phyloP scores from a whole-genome alignment of 2,329 filamentous ascomycete genomes.

The Diplodia corticola region DNA sequence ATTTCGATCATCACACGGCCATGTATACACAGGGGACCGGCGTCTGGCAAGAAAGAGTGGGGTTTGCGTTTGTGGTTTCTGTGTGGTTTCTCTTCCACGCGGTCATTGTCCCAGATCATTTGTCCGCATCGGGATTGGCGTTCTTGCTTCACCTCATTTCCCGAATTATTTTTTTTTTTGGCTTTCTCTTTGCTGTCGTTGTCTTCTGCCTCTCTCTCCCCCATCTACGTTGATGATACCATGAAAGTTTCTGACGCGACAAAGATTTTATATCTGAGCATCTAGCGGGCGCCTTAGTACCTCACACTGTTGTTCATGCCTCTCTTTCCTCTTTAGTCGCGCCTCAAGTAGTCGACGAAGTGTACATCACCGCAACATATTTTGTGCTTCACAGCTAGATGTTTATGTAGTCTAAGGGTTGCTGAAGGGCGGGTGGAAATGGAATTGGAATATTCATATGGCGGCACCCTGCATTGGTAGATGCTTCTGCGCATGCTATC shows the following conservation, averaged over 20 bases:
- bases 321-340: slow-evolving; percentile 19
- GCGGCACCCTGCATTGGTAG: background rate
- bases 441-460: background rate
- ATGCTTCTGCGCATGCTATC: background rate
- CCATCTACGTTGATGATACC: slow-evolving; percentile 22
- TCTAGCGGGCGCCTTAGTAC: slow-evolving; percentile 20
- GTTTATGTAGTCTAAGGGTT: slow-evolving; percentile 15
- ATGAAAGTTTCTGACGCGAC: slow-evolving; percentile 19
- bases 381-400: slow-evolving; percentile 12
- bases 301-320: slow-evolving; percentile 15
- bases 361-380: slow-evolving; percentile 13
- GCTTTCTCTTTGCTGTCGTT: slow-evolving; percentile 1
- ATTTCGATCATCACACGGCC: slow-evolving; percentile 14
- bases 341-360: slow-evolving; percentile 11
- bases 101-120: slow-evolving; percentile 8
- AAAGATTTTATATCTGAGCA: slow-evolving; percentile 15
- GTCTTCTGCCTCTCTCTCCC: slow-evolving; percentile 1
- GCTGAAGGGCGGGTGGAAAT: background rate
- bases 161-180: background rate
- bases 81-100: slow-evolving; percentile 5
- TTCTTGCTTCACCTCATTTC: background rate
- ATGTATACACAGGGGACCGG: slow-evolving; percentile 16
- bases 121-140: slow-evolving; percentile 18
- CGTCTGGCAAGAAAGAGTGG: slow-evolving; percentile 17
- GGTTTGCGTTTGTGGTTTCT: slow-evolving; percentile 9